A percentile compares a stretch with the other conserved stretches of the same genome.
Conservation (phyloP, 768 basidiomycete genomes). For the Mycena maculata region DNA sequence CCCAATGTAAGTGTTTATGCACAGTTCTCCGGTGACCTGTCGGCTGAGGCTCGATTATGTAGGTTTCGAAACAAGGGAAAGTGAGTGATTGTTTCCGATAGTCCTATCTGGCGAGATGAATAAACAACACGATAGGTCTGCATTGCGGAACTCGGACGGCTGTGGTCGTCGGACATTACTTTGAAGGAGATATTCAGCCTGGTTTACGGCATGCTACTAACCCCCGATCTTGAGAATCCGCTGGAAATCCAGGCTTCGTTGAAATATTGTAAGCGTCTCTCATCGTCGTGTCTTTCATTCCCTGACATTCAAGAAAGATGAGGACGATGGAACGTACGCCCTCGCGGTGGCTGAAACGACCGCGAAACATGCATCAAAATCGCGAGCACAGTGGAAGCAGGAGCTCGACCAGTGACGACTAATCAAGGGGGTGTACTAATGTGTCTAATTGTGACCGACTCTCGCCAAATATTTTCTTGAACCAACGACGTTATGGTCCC, state of each 20-base stretch:
- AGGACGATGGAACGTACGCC: conserved; percentile 46
- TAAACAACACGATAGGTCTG: too few species aligned
- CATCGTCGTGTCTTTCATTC: not conserved
- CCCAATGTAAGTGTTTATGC: too few species aligned
- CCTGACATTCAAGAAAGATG: conserved; percentile 33
- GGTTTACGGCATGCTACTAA: conserved; percentile 40
- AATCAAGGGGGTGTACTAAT: too few species aligned
- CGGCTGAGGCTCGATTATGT: not conserved
- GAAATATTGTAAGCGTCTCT: conserved; percentile 47
- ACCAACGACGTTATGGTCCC: too few species aligned
- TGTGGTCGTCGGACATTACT: conserved; percentile 46
- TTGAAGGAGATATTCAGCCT: conserved; percentile 41
- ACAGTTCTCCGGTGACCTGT: not conserved
- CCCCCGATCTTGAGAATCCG: conserved; percentile 46
- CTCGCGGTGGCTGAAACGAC: conserved; percentile 42
- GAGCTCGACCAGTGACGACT: conserved; percentile 34
- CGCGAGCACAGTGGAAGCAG: conserved; percentile 37
- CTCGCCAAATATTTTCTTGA: too few species aligned
- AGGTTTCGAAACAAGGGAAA: conserved; percentile 49
- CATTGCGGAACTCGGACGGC: conserved; percentile 43
- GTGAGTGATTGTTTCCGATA: conserved; percentile 3
- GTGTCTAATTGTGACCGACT: too few species aligned
- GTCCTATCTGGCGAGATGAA: too few species aligned
- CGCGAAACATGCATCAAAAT: conserved; percentile 39
- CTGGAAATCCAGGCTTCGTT: conserved; percentile 45